Evolutionary conservation across 2,329 filamentous ascomycete genomes (phyloP).

Genomic region (Davidsoniella eucalypti): DNA sequence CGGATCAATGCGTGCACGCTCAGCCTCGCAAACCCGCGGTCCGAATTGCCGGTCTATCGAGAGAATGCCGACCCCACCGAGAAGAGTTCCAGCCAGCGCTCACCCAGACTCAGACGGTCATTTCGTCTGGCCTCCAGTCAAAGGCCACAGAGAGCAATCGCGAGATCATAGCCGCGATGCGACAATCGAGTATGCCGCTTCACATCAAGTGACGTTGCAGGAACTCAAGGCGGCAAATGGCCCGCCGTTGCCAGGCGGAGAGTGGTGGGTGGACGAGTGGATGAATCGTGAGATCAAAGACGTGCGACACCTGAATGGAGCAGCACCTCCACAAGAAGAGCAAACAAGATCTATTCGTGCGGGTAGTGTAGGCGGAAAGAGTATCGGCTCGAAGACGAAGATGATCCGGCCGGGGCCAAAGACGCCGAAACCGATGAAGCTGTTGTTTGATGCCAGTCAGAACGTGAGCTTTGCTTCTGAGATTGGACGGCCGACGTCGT

Average conservation of each 20-base stretch:
- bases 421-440: constrained; percentile 1
- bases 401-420: neutral
- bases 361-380: neutral
- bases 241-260: neutral
- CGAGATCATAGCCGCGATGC: neutral
- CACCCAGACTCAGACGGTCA: neutral
- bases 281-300: neutral
- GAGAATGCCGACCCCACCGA: neutral
- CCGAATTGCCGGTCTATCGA: neutral
- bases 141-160: no score
- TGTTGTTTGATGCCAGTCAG: neutral
- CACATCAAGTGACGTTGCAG: neutral
- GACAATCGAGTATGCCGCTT: no score
- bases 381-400: neutral
- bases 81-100: neutral
- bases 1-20: constrained; percentile 1
- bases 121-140: neutral
- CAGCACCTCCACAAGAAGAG: neutral
- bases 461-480: no score
- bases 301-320: neutral
- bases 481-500: no score
- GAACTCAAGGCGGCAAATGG: neutral
- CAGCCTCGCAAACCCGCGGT: neutral
- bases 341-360: neutral
- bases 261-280: constrained; percentile 1